Evolutionary conservation across 805 yeast genomes (phyloP).

Genomic region (Teunomyces tritomae): DNA sequence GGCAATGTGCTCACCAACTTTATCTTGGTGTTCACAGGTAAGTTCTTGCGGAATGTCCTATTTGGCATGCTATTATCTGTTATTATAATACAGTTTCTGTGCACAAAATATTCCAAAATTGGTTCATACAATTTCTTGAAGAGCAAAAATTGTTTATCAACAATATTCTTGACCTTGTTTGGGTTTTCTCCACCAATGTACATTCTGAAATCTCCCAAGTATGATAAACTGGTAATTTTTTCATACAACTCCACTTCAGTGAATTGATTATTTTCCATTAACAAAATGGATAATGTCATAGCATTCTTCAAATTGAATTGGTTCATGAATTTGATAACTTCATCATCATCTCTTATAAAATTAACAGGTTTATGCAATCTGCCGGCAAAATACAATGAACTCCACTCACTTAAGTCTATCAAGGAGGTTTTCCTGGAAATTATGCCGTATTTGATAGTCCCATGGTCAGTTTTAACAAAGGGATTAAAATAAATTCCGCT

Average conservation of each 20-base stretch:
- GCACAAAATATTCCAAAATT: constrained; percentile 27
- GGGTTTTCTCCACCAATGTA: constrained; percentile 89
- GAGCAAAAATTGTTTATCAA: constrained; percentile 63
- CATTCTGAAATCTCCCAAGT: constrained; percentile 88
- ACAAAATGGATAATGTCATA: constrained; percentile 60
- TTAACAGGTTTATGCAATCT: constrained; percentile 92
- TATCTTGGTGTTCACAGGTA: constrained; percentile 17
- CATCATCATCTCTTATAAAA: constrained; percentile 56
- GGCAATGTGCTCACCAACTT: constrained; percentile 24
- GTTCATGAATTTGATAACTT: constrained; percentile 61
- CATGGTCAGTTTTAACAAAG: constrained; percentile 56
- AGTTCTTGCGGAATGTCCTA: constrained; percentile 16
- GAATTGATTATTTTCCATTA: constrained; percentile 41
- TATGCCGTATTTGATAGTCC: constrained; percentile 79
- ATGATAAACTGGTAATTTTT: constrained; percentile 76
- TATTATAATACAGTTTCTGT: constrained; percentile 17
- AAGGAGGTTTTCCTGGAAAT: constrained; percentile 60
- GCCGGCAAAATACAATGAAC: constrained; percentile 84
- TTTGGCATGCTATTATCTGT: constrained; percentile 9
- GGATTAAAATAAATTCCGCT: constrained; percentile 92
- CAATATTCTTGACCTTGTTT: constrained; percentile 81
- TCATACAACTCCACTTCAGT: constrained; percentile 67
- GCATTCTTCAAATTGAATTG: constrained; percentile 79
- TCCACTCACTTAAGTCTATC: constrained; percentile 80
- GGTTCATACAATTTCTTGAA: constrained; percentile 79